Evolutionary conservation across 2,329 filamentous ascomycete species (phyloP).

Genomic region (Aspergillus sp.): DNA sequence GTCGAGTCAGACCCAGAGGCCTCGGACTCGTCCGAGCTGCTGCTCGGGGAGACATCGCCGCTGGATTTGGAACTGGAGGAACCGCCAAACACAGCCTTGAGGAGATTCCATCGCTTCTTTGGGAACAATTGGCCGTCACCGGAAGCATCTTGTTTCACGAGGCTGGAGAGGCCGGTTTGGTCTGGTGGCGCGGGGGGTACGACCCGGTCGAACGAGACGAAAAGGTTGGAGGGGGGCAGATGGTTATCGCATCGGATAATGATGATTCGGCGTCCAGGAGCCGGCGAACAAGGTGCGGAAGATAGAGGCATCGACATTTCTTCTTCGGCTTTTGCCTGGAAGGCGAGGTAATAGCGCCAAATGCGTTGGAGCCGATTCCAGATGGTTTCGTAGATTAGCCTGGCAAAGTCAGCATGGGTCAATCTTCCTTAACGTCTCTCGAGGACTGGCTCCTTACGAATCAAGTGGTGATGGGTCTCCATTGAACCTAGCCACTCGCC

Average conservation of each 20-base stretch:
- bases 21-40: slow-evolving; percentile 37
- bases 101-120: slow-evolving; percentile 51
- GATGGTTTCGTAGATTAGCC: slow-evolving; percentile 67
- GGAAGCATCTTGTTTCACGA: slow-evolving; percentile 20
- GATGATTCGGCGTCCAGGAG: slow-evolving; percentile 79
- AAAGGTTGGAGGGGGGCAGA: slow-evolving; percentile 51
- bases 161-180: slow-evolving; percentile 33
- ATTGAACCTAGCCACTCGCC: slow-evolving; percentile 77
- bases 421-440: background rate
- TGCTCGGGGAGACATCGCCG: slow-evolving; percentile 40
- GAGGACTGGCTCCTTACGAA: slow-evolving; percentile 53
- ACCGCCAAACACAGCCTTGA: slow-evolving; percentile 51
- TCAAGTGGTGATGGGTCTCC: slow-evolving; percentile 66
- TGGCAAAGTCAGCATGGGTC: slow-evolving; percentile 33
- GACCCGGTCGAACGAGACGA: slow-evolving; percentile 65
- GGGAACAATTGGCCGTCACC: slow-evolving; percentile 23
- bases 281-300: slow-evolving; percentile 78
- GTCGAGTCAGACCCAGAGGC: slow-evolving; percentile 25
- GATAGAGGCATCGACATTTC: slow-evolving; percentile 61
- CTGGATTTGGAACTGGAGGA: slow-evolving; percentile 46
- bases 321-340: slow-evolving; percentile 65
- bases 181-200: slow-evolving; percentile 39
- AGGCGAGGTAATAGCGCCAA: slow-evolving; percentile 78
- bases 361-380: slow-evolving; percentile 66
- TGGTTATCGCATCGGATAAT: slow-evolving; percentile 80